Conservation (phyloP, 805 yeast species). For the Wickerhamiella vanderwaltii region DNA sequence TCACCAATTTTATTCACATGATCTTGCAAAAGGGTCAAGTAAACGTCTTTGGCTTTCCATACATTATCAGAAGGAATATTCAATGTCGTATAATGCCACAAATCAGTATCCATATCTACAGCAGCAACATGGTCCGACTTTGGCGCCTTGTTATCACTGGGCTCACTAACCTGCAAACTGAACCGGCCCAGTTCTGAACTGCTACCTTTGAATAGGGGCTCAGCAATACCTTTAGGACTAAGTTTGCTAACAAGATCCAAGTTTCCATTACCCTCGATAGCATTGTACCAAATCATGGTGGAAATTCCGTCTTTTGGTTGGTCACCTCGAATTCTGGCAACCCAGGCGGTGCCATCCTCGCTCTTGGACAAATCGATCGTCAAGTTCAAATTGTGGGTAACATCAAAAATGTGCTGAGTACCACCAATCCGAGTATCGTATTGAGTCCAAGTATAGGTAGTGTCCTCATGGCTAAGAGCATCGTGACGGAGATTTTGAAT, state of each 20-base stretch:
- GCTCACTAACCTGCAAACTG: slow-evolving; percentile 45
- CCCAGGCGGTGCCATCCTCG: slow-evolving; percentile 67
- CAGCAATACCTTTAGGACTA: slow-evolving; percentile 22
- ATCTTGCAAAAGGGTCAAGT: slow-evolving; percentile 55
- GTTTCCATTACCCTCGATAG: slow-evolving; percentile 49
- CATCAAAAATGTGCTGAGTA: slow-evolving; percentile 57
- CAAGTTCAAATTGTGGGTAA: slow-evolving; percentile 47
- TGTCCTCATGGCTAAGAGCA: slow-evolving; percentile 59
- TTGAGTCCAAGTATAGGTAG: slow-evolving; percentile 69
- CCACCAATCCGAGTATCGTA: slow-evolving; percentile 90
- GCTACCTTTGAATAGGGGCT: slow-evolving; percentile 36
- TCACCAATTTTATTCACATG: slow-evolving; percentile 40
- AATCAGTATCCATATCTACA: slow-evolving; percentile 23
- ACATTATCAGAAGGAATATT: slow-evolving; percentile 55
- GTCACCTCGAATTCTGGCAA: slow-evolving; percentile 50
- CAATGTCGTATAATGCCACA: slow-evolving; percentile 55
- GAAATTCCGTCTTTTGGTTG: slow-evolving; percentile 38
- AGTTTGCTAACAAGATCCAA: slow-evolving; percentile 24
- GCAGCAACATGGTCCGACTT: slow-evolving; percentile 41
- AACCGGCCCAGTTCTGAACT: slow-evolving; percentile 61
- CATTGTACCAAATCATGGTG: slow-evolving; percentile 67
- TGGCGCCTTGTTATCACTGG: slow-evolving; percentile 35
- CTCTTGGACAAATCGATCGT: slow-evolving; percentile 67
- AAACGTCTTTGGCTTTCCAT: slow-evolving; percentile 74
- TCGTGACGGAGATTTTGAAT: slow-evolving; percentile 52